These are phyloP conservation scores for Tetrahymena thermophila DNA, from an alignment of 73 alveolate species.

Conservation along the genomic window DNA sequence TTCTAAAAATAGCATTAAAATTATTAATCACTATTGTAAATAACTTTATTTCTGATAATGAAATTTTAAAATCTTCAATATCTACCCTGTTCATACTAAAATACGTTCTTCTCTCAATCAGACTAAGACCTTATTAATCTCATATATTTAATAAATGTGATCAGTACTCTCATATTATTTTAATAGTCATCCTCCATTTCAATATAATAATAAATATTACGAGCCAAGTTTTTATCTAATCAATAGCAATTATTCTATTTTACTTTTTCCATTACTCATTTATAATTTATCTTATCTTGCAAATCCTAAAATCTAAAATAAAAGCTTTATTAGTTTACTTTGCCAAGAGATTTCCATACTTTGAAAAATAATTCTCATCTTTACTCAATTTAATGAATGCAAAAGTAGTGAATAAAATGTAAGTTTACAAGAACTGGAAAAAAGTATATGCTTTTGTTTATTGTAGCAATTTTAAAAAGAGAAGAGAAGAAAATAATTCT, in stretches of 20 bases:
- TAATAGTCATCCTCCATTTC: background rate
- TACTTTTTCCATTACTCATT: background rate
- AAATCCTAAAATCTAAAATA: background rate
- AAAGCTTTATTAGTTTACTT: background rate
- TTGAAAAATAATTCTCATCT: background rate
- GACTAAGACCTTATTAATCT: background rate
- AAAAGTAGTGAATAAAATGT: background rate
- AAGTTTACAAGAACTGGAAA: background rate
- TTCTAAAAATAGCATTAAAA: background rate
- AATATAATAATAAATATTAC: background rate
- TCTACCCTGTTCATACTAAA: background rate
- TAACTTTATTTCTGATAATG: background rate
- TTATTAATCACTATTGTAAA: background rate
- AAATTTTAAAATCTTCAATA: background rate
- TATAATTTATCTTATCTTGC: background rate
- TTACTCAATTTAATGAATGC: background rate
- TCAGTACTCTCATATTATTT: background rate
- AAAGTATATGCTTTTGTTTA: background rate
- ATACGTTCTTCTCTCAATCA: background rate
- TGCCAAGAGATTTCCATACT: background rate
- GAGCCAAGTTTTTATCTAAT: background rate
- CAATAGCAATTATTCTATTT: background rate
- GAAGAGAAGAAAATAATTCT: background rate
- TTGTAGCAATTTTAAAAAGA: background rate
- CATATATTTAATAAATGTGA: background rate